These are phyloP conservation scores for Chaetomidium leptoderma DNA, from an alignment of 495 filamentous ascomycete genomes.

Conservation along the genomic window DNA sequence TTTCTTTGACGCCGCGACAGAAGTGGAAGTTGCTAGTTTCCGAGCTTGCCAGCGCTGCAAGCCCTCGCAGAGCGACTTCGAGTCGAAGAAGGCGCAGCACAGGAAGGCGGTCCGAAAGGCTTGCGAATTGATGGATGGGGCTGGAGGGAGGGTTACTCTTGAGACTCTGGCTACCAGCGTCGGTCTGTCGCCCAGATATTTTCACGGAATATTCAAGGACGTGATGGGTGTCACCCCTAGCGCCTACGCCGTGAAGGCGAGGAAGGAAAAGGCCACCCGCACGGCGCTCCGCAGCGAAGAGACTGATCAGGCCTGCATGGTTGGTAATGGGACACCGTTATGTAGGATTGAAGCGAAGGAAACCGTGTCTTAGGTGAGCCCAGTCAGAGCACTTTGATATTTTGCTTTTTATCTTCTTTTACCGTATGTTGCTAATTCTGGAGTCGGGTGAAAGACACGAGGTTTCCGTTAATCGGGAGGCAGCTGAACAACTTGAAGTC, in stretches of 20 bases:
- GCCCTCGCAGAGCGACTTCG: background rate
- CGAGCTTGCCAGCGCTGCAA: slow-evolving; percentile 4
- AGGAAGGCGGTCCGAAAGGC: background rate
- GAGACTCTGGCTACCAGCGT: background rate
- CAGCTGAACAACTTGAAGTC: too few species aligned
- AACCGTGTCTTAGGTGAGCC: too few species aligned
- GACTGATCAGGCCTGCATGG: background rate
- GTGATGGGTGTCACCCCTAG: background rate
- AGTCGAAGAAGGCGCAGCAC: background rate
- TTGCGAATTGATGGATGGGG: background rate
- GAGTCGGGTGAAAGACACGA: too few species aligned
- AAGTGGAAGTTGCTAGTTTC: background rate
- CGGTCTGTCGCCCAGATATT: background rate
- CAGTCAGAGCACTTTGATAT: too few species aligned
- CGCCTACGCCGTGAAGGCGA: background rate
- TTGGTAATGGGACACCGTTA: background rate
- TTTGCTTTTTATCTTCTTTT: too few species aligned
- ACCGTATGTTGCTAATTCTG: too few species aligned
- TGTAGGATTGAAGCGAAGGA: too few species aligned
- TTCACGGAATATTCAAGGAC: background rate
- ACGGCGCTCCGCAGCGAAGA: background rate
- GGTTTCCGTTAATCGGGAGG: too few species aligned
- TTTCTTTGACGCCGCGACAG: slow-evolving; percentile 1
- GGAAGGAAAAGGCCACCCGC: background rate
- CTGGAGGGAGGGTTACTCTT: background rate